A percentile compares a stretch with the other conserved stretches of the same genome.
Conservation (phyloP, 129 eudicot species). For the Artemisia tridentata region DNA sequence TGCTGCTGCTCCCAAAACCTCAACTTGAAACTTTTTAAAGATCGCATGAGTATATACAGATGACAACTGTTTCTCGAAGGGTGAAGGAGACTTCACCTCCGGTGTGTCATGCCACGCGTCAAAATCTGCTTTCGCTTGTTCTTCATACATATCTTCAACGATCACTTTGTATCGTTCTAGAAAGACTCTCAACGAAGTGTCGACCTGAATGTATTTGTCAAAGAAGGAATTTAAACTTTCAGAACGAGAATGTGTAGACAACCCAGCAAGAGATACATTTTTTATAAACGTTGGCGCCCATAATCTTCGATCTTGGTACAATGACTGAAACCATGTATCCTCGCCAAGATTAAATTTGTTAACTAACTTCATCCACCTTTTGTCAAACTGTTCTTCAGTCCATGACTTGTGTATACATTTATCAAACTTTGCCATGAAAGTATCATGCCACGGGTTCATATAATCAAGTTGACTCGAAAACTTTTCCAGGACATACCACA, state of each 20-base stretch:
- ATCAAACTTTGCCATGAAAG: slow-evolving; percentile 54
- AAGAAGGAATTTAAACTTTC: slow-evolving; percentile 66
- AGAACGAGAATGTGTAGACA: slow-evolving; percentile 59
- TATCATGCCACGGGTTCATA: slow-evolving; percentile 64
- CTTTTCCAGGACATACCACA: slow-evolving; percentile 73
- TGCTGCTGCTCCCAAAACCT: slow-evolving; percentile 92
- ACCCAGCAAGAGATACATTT: slow-evolving; percentile 71
- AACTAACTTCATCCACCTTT: slow-evolving; percentile 70
- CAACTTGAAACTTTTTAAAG: slow-evolving; percentile 80
- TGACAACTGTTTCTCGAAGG: slow-evolving; percentile 79
- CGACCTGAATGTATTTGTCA: slow-evolving; percentile 61
- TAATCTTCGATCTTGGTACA: slow-evolving; percentile 65
- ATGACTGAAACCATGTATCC: slow-evolving; percentile 64
- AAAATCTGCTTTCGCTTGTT: slow-evolving; percentile 83
- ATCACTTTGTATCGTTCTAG: slow-evolving; percentile 55
- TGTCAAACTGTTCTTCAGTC: slow-evolving; percentile 69
- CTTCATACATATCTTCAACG: slow-evolving; percentile 77
- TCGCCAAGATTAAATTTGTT: slow-evolving; percentile 59
- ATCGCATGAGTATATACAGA: slow-evolving; percentile 76
- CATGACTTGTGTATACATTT: slow-evolving; percentile 69
- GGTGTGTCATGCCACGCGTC: slow-evolving; percentile 98
- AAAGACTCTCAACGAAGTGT: slow-evolving; percentile 64
- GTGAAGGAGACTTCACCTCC: slow-evolving; percentile 90
- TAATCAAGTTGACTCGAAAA: slow-evolving; percentile 56
- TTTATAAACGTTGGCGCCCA: slow-evolving; percentile 78